A percentile compares a stretch with the other conserved stretches of the same genome.
These are phyloP conservation scores for Xylariomycetidae sp. DNA, from an alignment of 2,329 filamentous ascomycete genomes.

Conservation along the genomic window DNA sequence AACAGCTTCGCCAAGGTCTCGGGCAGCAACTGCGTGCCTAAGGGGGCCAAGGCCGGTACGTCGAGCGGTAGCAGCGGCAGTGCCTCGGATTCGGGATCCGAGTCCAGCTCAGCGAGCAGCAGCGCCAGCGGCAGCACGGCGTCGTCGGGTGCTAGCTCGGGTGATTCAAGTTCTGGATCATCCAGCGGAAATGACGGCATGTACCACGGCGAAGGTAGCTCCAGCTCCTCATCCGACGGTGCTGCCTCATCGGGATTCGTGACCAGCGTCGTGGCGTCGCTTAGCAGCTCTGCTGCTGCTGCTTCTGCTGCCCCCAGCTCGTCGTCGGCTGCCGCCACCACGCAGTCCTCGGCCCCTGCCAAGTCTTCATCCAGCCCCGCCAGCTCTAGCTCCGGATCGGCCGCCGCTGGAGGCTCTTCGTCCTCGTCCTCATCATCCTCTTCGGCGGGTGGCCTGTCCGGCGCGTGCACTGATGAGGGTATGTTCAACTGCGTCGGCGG, in stretches of 20 bases:
- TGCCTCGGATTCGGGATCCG: constrained; percentile 13
- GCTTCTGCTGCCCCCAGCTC: too few relatives aligned
- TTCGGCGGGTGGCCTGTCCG: constrained; percentile 21
- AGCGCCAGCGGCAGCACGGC: too few relatives aligned
- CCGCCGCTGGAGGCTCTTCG: too few relatives aligned
- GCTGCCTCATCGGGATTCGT: background rate
- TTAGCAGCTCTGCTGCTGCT: too few relatives aligned
- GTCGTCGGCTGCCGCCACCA: constrained; percentile 3
- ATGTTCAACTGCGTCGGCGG: constrained; percentile 30
- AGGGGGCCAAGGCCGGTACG: constrained; percentile 23
- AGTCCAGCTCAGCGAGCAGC: constrained; percentile 1
- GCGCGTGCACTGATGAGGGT: constrained; percentile 27
- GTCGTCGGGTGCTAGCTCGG: too few relatives aligned
- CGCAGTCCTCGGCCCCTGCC: constrained; percentile 4
- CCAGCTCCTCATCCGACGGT: too few relatives aligned
- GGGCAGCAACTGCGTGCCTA: constrained; percentile 22
- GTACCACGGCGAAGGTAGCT: too few relatives aligned
- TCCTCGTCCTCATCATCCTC: too few relatives aligned
- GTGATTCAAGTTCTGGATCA: too few relatives aligned
- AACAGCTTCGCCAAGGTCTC: constrained; percentile 26
- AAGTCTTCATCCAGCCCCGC: constrained; percentile 10
- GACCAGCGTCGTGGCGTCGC: constrained; percentile 3
- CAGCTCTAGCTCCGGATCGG: constrained; percentile 7
- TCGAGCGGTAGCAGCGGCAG: constrained; percentile 14
- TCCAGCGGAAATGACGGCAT: too few relatives aligned